Percentiles rank a stretch among this genome's conserved stretches.
Evolutionary conservation across 441 rosid species (phyloP).

Genomic region (Raphanus hybrid): DNA sequence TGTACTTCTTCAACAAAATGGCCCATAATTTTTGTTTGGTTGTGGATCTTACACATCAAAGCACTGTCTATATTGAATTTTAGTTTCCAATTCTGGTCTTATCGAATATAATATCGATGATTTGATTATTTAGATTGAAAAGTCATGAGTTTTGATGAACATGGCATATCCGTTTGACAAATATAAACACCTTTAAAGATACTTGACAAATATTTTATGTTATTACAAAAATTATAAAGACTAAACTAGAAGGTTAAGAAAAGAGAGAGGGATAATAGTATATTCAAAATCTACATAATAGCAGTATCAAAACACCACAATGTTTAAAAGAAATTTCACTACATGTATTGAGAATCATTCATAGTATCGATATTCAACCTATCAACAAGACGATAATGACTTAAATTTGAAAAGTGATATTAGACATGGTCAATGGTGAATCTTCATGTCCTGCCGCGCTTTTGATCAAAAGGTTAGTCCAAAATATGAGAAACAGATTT

Average conservation of each 20-base stretch:
- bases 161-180: background rate
- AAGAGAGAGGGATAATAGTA: background rate
- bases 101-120: background rate
- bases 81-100: background rate
- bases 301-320: too few relatives aligned
- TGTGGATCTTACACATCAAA: conserved; percentile 31
- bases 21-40: conserved; percentile 27
- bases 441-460: too few relatives aligned
- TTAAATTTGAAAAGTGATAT: too few relatives aligned
- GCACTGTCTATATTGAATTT: background rate
- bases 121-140: conserved; percentile 14
- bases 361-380: too few relatives aligned
- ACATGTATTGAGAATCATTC: too few relatives aligned
- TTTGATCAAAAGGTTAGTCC: too few relatives aligned
- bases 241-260: background rate
- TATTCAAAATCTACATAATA: too few relatives aligned
- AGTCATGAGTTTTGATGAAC: background rate
- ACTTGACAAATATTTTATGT: background rate
- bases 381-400: too few relatives aligned
- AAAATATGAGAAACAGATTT: too few relatives aligned
- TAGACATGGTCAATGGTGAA: too few relatives aligned
- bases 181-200: background rate
- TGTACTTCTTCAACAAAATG: background rate
- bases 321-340: too few relatives aligned
- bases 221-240: background rate